Evolutionary conservation across 306 rosid genomes (phyloP), one percentile per base, ranked within the genome.

Genomic region (Glycine tomentella): DNA sequence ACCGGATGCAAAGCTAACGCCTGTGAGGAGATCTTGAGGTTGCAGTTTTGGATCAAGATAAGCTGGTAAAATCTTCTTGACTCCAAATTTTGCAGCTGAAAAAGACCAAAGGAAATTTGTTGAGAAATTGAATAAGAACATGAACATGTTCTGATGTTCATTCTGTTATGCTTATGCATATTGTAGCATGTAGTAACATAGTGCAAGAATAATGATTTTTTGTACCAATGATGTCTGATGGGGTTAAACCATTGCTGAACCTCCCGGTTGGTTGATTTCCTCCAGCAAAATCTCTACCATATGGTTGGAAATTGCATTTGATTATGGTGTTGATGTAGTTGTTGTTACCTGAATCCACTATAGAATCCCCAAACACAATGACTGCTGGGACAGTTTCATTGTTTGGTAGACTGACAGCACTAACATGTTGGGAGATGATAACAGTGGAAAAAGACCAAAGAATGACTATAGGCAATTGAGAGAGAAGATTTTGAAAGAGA

Each of bases 341-440:
- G 78, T 94, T 94, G 78, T 92, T 94, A 38, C 98, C 97, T 0
- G 97, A 40, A 79, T 94, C 97, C 14, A 94, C 84, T 34, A 89
- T 79, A 1, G 98, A 94, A 81, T 92, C 98, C 76, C 98, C 95
- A 74, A 92, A 92, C 13, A 84, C 87, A 57, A 89, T 59, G 14
- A 93, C 11, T 63, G 97, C 95, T 0, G 98, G 88, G 9, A 90
- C 77, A 12, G 83, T 86, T 85, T 88, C 86, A 20, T 87, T 90
- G 48, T 59, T 68, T 14, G 88, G 85, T 31, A 87, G 67, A 49
- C 52, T 57, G 13, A 64, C 53, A 14, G 66, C 87, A 73, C 15
- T 45, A 49, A 34, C 74, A 71, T 63, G 9, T 7, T 36, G 71
- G 46, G 31, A 68, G 83, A 74, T 69, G 16, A 67, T 63, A 33